Base-by-base conservation (phyloP, 345 rosid genomes). In the Cardamine resedifolia region DNA sequence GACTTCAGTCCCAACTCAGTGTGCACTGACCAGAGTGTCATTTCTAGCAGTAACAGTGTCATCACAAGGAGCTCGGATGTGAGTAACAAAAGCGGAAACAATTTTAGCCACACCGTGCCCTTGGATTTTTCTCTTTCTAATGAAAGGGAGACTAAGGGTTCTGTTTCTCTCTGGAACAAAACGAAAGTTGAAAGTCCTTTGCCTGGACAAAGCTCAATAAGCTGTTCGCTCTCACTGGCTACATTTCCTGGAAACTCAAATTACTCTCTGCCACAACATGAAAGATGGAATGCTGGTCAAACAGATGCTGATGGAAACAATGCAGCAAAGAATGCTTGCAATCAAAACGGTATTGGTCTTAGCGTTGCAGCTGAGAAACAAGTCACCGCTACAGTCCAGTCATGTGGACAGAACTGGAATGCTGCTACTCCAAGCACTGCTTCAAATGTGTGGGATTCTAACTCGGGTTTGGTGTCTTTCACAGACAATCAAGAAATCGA, bases 401-500 rank as follows among this genome's bases (percentile, higher is more conserved):
- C 81, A 27, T 80, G 85, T 23, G 87, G 83, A 14, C 85, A 84
- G 20, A 77, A 71, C 19, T 77, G 80, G 80, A 77, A 64, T 23
- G 80, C 80, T 20, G 72, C 80, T 49, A 77, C 80, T 27, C 76
- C 76, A 49, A 70, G 80, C 49, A 77, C 27, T 58, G 76, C 67
- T 64, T 77, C 76, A 31, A 77, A 70, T 23, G 68, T 64, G 15
- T 70, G 76, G 83, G 88, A 81, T 66, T 65, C 80, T 16, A 84
- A 79, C 72, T 63, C 82, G 10, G 24, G 80, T 64, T 36, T 79
- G 74, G 75, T 77, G 18, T 80, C 88, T 48, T 59, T 79, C 64
- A 68, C 80, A 26, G 84, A 84, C 58, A 78, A 77, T 73, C 78
- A 80, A 70, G 87, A 80, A 61, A 84, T 83, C 60, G 82, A 76